These are phyloP conservation scores for Cercospora zeina DNA, from an alignment of 2,329 filamentous ascomycete species.

Conservation along the genomic window DNA sequence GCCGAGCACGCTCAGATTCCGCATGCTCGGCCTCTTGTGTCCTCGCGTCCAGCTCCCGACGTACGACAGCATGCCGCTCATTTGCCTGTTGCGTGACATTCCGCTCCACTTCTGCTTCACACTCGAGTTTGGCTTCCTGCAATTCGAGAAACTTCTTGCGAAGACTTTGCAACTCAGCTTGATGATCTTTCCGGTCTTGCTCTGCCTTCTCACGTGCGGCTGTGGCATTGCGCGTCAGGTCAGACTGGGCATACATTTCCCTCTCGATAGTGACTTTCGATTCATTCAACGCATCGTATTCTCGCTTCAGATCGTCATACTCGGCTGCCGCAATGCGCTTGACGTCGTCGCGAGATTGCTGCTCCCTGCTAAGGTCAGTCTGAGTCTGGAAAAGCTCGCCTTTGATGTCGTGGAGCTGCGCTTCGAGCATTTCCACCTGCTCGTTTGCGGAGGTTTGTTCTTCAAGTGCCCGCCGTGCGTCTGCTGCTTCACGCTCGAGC, in stretches of 20 bases:
- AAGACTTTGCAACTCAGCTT: constrained; percentile 77
- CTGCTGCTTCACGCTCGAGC: constrained; percentile 82
- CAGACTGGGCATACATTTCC: constrained; percentile 93
- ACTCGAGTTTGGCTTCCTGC: constrained; percentile 81
- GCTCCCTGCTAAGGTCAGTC: constrained; percentile 83
- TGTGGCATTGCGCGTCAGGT: constrained; percentile 80
- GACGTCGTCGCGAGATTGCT: constrained; percentile 91
- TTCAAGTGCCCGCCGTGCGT: constrained; percentile 82
- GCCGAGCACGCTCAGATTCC: constrained; percentile 73
- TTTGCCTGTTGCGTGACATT: constrained; percentile 74
- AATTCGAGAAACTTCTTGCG: constrained; percentile 80
- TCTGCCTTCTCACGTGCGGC: constrained; percentile 79
- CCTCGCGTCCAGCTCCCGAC: constrained; percentile 77
- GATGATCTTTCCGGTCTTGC: constrained; percentile 83
- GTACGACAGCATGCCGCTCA: constrained; percentile 75
- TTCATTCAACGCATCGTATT: constrained; percentile 84
- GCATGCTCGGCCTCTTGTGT: constrained; percentile 74
- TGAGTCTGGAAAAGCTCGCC: constrained; percentile 80
- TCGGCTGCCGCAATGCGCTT: constrained; percentile 89
- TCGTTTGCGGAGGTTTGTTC: constrained; percentile 87
- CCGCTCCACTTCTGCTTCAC: constrained; percentile 77
- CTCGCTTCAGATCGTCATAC: constrained; percentile 75
- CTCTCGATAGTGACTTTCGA: constrained; percentile 97
- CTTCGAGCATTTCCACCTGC: constrained; percentile 82
- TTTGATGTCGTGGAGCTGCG: constrained; percentile 85